Base-by-base conservation (phyloP, 345 rosid genomes). In the Salix suchowensis region DNA sequence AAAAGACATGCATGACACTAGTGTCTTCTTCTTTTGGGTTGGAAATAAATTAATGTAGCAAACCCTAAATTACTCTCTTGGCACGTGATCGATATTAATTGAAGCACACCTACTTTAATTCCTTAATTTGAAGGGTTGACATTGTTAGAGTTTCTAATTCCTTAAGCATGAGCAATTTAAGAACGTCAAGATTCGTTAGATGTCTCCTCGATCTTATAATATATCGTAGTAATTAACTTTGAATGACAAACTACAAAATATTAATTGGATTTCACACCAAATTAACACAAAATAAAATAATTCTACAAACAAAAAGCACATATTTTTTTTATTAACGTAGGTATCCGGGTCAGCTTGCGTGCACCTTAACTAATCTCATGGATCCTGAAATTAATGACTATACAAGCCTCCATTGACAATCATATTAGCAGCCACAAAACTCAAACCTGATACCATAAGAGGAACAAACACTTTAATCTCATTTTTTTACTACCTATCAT, bases 401-500 rank as follows among this genome's bases (percentile, higher is more conserved):
- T 34, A 5, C 0, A 34, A 34, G 1, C 1, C 0, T 34, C 5
- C 6, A 34, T 1, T 34, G 0, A 0, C 5, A 0, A 34, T 34
- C 6, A 34, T 34, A 0, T 34, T 34, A 34, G 1, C 37, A 34
- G 1, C 1, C 37, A 34, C 6, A 34, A 5, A 34, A 34, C 1
- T 34, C 37, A 5, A 5, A 34, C 0, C 0, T 34, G 6, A 34
- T 0, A 34, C 1, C 1, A 34, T 0, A 34, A 34, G 0, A 5
- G 0, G 1, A 34, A 0, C 5, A 4, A 32, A 4, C 1, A 4
- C 5, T 32, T 34, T 34, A 34, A 34, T 34, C 6, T 34, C 1
- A 34, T 5, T 5, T 0, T 34, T 34, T 34, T 34, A 5, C 0
- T 4, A 34, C 1, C 0, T 1, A 0, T 5, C 36, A 34, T 5